Evolutionary conservation across 2,329 filamentous ascomycete species (phyloP).

Genomic region (Neofusicoccum kwambonambiense): DNA sequence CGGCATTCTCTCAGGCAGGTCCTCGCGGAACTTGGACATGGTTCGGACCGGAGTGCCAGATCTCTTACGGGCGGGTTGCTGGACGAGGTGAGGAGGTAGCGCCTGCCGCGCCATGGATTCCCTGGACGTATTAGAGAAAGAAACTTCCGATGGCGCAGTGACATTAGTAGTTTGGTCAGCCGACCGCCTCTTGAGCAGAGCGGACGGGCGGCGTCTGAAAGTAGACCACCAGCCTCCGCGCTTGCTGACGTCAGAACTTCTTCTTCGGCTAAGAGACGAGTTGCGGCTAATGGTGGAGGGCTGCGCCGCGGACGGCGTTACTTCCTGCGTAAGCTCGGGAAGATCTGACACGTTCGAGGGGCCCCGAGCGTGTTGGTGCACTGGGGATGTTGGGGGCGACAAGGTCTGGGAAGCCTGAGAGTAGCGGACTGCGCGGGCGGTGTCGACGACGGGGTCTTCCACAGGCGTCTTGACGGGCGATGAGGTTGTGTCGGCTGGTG

Average conservation of each 20-base stretch:
- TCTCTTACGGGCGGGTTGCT: conserved; percentile 44
- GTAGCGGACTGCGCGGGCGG: conserved; percentile 49
- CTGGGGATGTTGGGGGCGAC: conserved; percentile 28
- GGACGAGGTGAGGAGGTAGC: conserved; percentile 50
- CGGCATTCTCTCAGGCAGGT: conserved; percentile 75
- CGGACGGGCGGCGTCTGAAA: conserved; percentile 55
- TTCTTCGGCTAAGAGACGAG: conserved; percentile 22
- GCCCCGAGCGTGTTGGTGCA: conserved; percentile 47
- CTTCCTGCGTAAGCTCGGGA: conserved; percentile 47
- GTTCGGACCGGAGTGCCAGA: conserved; percentile 70
- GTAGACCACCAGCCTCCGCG: conserved; percentile 36
- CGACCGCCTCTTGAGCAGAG: conserved; percentile 60
- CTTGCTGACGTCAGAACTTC: conserved; percentile 35
- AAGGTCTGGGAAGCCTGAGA: conserved; percentile 27
- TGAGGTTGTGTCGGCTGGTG: conserved; percentile 20
- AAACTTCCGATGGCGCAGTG: conserved; percentile 63
- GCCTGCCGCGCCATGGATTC: conserved; percentile 72
- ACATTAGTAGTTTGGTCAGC: conserved; percentile 45
- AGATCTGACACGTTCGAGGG: conserved; percentile 55
- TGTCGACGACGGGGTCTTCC: conserved; percentile 49
- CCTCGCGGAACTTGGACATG: conserved; percentile 87
- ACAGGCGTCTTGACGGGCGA: conserved; percentile 35
- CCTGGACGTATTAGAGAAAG: conserved; percentile 83
- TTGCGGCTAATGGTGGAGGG: conserved; percentile 40
- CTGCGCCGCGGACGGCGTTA: conserved; percentile 30